Base-by-base conservation (phyloP, 2,329 filamentous ascomycete species). In the Epichloe glyceriae region DNA sequence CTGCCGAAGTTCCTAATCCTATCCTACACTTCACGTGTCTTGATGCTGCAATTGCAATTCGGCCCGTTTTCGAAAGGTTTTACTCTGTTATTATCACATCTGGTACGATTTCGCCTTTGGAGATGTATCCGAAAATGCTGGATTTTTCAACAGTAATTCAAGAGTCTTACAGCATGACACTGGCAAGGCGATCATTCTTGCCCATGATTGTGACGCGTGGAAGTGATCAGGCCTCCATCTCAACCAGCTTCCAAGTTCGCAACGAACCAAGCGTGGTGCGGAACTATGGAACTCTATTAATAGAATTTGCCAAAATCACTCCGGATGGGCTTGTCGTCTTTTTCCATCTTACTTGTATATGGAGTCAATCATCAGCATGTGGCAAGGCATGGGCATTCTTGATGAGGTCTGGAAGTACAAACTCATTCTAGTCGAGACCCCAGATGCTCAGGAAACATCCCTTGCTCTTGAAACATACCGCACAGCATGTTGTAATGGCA, bases 401-500 rank as follows among this genome's bases (percentile, higher is more conserved):
- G 93, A 98, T 68, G 86, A 93, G 64, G 89, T 98, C 34, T 98
- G 93, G 93, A 96, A 95, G 67, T 96, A 95, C 73, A 98, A 98
- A 67, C 78, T 98, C 57, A 96, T 98, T 57, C 77, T 98, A 7
- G 93, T 98, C 53, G 93, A 98, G 72, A 98, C 94, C 0, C 93
- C 93, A 0, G 93, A 98, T 65, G 88, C 89, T 1, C 93, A 98
- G 68, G 93, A 98, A 70, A 98, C 93, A 0, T 95, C 90, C 0
- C 76, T 98, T 6, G 93, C 93, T 0, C 75, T 98, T 7, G 93
- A 98, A 68, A 97, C 93, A 0, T 98, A 96, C 68, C 86, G 93
- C 52, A 97, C 91, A 8, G 94, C 94, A 2, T 98, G 93, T 68
- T 95, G 89, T 71, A 98, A 98, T 63, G 94, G 93, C 14, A 82